Evolutionary conservation across 2,329 filamentous ascomycete genomes (phyloP).

Genomic region (Didymosphaeria variabile): DNA sequence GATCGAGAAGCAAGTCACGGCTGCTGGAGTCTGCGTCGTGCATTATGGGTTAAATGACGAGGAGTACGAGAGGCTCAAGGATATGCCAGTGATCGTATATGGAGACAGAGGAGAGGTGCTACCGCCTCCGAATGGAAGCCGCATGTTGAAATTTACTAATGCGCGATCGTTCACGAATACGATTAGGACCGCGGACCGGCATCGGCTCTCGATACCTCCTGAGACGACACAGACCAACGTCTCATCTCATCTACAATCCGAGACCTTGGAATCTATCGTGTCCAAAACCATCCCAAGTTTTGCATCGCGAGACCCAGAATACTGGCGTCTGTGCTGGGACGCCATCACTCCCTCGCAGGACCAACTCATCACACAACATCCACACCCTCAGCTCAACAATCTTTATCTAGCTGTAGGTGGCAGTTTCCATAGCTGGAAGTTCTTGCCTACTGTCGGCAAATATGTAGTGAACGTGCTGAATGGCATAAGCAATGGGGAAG

Average conservation of each 20-base stretch:
- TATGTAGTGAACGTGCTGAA: conserved; percentile 61
- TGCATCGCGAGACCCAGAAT: conserved; percentile 46
- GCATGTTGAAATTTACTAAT: conserved; percentile 68
- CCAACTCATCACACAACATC: conserved; percentile 65
- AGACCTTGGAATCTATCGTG: conserved; percentile 47
- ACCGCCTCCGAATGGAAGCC: conserved; percentile 58
- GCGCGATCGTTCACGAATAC: conserved; percentile 67
- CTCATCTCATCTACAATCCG: conserved; percentile 53
- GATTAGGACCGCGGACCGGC: conserved; percentile 56
- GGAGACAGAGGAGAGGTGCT: conserved; percentile 58
- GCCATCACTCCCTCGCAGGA: conserved; percentile 69
- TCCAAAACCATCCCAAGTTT: conserved; percentile 44
- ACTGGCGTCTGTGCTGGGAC: conserved; percentile 66
- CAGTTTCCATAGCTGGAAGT: conserved; percentile 71
- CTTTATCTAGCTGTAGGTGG: conserved; percentile 70
- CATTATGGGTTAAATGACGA: conserved; percentile 63
- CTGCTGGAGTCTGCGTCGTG: conserved; percentile 68
- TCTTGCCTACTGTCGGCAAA: conserved; percentile 69
- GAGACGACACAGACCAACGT: conserved; percentile 55
- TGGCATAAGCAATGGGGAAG: conserved; percentile 46
- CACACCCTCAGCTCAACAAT: conserved; percentile 59
- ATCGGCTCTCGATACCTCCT: conserved; percentile 63
- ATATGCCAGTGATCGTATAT: conserved; percentile 65
- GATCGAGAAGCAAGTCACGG: conserved; percentile 62
- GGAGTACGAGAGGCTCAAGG: conserved; percentile 59